phyloP scores from a whole-genome alignment of 345 rosid species.

The Lagerstroemia speciosa region DNA sequence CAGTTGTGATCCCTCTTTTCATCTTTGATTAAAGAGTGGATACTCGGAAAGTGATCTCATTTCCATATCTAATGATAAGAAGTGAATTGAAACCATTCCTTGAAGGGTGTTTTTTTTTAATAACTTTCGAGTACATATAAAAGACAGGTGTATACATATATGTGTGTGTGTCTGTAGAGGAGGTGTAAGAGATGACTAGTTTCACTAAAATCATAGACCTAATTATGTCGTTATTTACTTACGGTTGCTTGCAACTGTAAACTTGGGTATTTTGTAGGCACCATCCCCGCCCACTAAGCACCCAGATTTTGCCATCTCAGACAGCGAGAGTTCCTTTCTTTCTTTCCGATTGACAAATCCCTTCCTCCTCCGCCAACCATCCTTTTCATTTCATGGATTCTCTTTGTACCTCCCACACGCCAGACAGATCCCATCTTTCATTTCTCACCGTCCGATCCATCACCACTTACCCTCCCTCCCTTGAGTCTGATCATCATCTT shows the following conservation, averaged over 20 bases:
- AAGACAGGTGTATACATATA: no score
- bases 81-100: no score
- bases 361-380: neutral
- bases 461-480: no score
- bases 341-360: no score
- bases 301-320: neutral
- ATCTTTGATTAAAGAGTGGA: no score
- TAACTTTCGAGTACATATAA: no score
- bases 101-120: no score
- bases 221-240: conserved; percentile 1
- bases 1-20: no score
- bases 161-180: neutral
- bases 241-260: conserved; percentile 10
- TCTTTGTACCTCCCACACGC: conserved; percentile 4
- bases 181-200: conserved; percentile 2
- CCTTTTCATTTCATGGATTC: neutral
- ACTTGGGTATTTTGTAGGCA: conserved; percentile 8
- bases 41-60: no score
- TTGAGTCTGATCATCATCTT: no score
- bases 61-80: no score
- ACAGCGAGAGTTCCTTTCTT: conserved; percentile 3
- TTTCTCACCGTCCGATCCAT: no score
- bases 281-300: conserved; percentile 5
- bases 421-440: neutral
- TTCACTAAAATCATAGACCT: conserved; percentile 8